Conservation (phyloP, 768 basidiomycete genomes). For the Lactarius pseudohatsudake region DNA sequence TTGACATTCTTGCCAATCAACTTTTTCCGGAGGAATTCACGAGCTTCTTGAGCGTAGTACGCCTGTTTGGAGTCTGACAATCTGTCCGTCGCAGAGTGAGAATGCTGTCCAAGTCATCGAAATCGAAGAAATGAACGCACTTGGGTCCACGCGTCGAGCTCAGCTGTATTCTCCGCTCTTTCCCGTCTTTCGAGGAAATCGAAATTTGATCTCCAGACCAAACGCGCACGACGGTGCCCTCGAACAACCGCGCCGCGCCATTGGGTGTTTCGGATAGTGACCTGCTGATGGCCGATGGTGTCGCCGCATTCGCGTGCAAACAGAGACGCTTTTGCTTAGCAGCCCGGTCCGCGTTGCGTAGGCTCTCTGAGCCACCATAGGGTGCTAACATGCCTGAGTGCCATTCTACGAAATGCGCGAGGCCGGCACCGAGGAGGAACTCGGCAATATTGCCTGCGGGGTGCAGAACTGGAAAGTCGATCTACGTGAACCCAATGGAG, state of each 20-base stretch:
- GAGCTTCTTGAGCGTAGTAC: conserved; percentile 87
- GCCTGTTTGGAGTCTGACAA: conserved; percentile 83
- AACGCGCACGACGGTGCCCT: conserved; percentile 78
- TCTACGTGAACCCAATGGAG: conserved; percentile 1
- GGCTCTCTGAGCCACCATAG: conserved; percentile 81
- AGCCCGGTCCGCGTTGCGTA: conserved; percentile 77
- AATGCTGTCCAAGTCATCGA: background rate
- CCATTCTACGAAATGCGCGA: conserved; percentile 95
- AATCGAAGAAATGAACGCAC: conserved; percentile 41
- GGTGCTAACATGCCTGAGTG: conserved; percentile 92
- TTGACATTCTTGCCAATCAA: conserved; percentile 88
- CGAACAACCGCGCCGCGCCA: conserved; percentile 58
- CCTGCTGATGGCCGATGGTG: conserved; percentile 49
- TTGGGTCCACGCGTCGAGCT: conserved; percentile 87
- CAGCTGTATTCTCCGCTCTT: conserved; percentile 82
- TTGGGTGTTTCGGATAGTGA: conserved; percentile 40
- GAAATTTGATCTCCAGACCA: conserved; percentile 94
- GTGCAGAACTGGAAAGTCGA: conserved; percentile 59
- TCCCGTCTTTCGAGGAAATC: conserved; percentile 70
- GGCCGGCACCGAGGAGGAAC: conserved; percentile 76
- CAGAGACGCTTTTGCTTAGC: conserved; percentile 75
- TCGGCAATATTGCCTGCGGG: conserved; percentile 95
- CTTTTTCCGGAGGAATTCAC: conserved; percentile 88
- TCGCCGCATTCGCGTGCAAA: conserved; percentile 62
- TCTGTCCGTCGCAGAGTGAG: conserved; percentile 41